Percentiles rank a stretch among this genome's conserved stretches.
Conservation (phyloP, 192 early-diverging fungal species). For the Kickxella alabastrina region DNA sequence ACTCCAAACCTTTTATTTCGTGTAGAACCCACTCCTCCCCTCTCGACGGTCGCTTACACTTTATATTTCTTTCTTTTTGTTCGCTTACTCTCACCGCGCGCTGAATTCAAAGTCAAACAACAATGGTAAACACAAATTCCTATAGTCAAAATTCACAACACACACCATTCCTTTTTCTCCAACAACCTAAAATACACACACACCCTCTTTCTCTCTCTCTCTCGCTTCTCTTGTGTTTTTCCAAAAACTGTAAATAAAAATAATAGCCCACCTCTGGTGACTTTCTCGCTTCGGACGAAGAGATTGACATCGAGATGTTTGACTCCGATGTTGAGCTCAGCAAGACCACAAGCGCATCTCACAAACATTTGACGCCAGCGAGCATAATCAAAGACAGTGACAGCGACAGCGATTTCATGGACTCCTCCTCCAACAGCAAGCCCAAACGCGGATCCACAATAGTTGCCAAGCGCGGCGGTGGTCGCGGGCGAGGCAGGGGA, state of each 20-base stretch:
- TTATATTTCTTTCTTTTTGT: background rate
- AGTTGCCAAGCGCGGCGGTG: slow-evolving; percentile 24
- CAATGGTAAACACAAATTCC: no score
- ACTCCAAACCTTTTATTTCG: no score
- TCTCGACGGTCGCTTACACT: background rate
- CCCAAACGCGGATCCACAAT: slow-evolving; percentile 27
- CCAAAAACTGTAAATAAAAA: no score
- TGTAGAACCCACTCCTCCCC: no score
- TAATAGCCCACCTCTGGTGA: slow-evolving; percentile 46
- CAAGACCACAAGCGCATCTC: slow-evolving; percentile 8
- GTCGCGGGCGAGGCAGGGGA: slow-evolving; percentile 38
- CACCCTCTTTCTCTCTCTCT: background rate
- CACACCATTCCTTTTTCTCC: background rate
- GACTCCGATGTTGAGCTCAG: slow-evolving; percentile 51
- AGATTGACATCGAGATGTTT: slow-evolving; percentile 53
- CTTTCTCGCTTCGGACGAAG: slow-evolving; percentile 43
- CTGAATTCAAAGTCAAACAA: background rate
- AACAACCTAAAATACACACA: background rate
- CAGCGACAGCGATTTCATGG: slow-evolving; percentile 49
- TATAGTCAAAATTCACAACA: no score
- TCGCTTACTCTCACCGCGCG: background rate
- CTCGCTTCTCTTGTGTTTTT: background rate
- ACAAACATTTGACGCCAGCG: slow-evolving; percentile 4
- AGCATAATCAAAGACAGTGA: slow-evolving; percentile 9
- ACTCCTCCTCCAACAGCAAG: background rate